Conservation (phyloP, 805 yeast species). For the Myxozyma mucilagina region DNA sequence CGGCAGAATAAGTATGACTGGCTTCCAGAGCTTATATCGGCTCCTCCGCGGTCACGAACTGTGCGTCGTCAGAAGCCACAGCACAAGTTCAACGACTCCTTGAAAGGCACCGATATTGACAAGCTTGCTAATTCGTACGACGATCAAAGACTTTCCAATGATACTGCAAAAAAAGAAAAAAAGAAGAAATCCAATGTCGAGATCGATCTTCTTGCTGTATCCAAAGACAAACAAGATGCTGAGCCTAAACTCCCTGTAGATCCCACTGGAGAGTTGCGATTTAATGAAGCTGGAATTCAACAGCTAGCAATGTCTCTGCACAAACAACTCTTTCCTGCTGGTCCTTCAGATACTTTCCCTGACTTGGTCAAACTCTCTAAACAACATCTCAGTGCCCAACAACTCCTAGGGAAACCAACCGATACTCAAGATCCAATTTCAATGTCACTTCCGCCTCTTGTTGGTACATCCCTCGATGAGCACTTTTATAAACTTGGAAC, state of each 20-base stretch:
- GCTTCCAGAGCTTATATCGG: no score
- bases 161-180: background rate
- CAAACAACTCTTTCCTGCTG: slow-evolving; percentile 58
- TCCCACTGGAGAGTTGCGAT: slow-evolving; percentile 38
- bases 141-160: background rate
- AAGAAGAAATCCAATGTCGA: slow-evolving; percentile 3
- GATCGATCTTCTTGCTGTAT: slow-evolving; percentile 1
- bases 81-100: background rate
- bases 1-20: no score
- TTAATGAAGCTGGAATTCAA: slow-evolving; percentile 81
- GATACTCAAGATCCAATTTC: slow-evolving; percentile 58
- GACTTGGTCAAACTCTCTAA: slow-evolving; percentile 56
- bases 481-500: slow-evolving; percentile 74
- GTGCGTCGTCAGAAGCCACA: background rate
- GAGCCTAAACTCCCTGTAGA: slow-evolving; percentile 11
- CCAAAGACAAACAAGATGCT: background rate
- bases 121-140: slow-evolving; percentile 1
- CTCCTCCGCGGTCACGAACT: background rate
- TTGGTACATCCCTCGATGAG: slow-evolving; percentile 74
- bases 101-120: background rate
- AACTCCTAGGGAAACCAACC: slow-evolving; percentile 75
- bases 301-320: slow-evolving; percentile 63
- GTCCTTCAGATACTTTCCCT: slow-evolving; percentile 35
- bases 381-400: slow-evolving; percentile 58
- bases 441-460: slow-evolving; percentile 65